These are phyloP conservation scores for Colletotrichum costaricense DNA, from an alignment of 2,329 filamentous ascomycete species.

Conservation along the genomic window DNA sequence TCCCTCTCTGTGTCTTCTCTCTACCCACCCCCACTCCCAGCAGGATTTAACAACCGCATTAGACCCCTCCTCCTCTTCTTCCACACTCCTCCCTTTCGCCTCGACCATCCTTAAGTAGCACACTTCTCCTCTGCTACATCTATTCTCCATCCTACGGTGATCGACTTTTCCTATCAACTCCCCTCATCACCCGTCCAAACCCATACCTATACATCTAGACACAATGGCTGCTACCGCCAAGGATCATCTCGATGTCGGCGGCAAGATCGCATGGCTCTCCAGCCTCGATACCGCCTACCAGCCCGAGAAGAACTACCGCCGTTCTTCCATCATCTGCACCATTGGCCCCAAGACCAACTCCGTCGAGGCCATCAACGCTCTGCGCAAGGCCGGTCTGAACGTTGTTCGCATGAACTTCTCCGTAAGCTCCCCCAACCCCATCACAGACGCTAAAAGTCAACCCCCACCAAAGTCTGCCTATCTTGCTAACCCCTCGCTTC, in stretches of 20 bases:
- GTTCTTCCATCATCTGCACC: conserved; percentile 98
- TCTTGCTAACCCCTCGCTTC: conserved; percentile 9
- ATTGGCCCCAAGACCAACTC: conserved; percentile 99
- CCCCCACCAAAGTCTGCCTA: background rate
- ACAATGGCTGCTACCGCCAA: conserved; percentile 75
- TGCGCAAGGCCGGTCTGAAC: conserved; percentile 91
- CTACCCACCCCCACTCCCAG: conserved; percentile 10
- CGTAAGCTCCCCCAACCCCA: conserved; percentile 7
- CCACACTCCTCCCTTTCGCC: background rate
- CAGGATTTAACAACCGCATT: conserved; percentile 29
- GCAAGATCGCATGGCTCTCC: conserved; percentile 74
- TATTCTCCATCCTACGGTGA: background rate
- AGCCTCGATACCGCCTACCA: conserved; percentile 88
- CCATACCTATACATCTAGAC: conserved; percentile 27
- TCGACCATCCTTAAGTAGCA: background rate
- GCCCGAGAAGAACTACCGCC: conserved; percentile 90
- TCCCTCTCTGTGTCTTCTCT: background rate
- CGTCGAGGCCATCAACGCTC: conserved; percentile 93
- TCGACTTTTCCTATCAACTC: background rate
- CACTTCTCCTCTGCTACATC: background rate
- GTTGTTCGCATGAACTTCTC: conserved; percentile 99
- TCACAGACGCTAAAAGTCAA: background rate
- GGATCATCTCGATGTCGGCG: conserved; percentile 85
- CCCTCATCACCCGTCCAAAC: background rate
- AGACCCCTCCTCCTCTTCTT: conserved; percentile 14